Conservation (phyloP, 2,329 filamentous ascomycete genomes). For the Colletotrichum sp. region DNA sequence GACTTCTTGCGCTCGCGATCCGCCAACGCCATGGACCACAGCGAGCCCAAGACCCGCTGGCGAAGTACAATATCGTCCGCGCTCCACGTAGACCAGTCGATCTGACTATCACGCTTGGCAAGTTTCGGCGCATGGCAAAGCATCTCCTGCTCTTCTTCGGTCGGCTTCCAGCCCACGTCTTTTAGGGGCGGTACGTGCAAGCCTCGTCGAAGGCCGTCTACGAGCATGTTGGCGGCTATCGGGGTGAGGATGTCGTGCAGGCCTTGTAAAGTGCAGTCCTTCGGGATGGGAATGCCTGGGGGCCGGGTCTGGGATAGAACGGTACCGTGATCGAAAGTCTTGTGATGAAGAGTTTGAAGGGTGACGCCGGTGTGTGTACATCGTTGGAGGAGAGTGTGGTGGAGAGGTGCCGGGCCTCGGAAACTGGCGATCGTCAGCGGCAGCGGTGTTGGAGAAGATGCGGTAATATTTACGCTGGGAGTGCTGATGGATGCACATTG, state of each 20-base stretch:
- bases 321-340: constrained; percentile 78
- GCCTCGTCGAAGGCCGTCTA: constrained; percentile 65
- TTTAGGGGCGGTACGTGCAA: constrained; percentile 69
- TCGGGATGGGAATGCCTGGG: constrained; percentile 60
- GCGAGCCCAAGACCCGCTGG: constrained; percentile 64
- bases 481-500: constrained; percentile 90
- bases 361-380: constrained; percentile 73
- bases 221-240: constrained; percentile 74
- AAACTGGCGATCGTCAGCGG: constrained; percentile 55
- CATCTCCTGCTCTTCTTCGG: constrained; percentile 19
- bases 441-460: background rate
- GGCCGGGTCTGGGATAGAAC: constrained; percentile 73
- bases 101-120: constrained; percentile 63
- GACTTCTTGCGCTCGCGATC: constrained; percentile 24
- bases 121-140: constrained; percentile 74
- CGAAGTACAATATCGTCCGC: constrained; percentile 60
- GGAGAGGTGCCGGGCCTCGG: constrained; percentile 84
- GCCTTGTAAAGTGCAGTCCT: constrained; percentile 46
- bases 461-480: constrained; percentile 71
- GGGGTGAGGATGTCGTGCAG: constrained; percentile 58
- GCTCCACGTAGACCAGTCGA: constrained; percentile 64
- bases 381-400: constrained; percentile 77
- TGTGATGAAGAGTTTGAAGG: constrained; percentile 83
- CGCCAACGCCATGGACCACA: constrained; percentile 64
- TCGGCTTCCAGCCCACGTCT: constrained; percentile 34